Evolutionary conservation across 306 rosid genomes (phyloP), one percentile per base, ranked within the genome.

Genomic region (Casuarina equisetifolia): DNA sequence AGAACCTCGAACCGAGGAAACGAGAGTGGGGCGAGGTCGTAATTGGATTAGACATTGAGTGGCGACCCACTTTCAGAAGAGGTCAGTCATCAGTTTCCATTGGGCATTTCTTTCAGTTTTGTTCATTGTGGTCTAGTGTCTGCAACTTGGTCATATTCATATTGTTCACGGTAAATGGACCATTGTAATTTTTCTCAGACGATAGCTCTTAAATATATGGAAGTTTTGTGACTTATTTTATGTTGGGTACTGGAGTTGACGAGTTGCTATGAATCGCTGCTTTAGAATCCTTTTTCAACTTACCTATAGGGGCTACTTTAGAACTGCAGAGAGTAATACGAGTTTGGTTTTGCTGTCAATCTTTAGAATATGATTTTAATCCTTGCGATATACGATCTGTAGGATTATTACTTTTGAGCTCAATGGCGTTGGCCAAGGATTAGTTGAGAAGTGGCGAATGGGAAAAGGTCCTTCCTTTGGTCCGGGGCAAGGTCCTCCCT

Each of bases 21-120:
- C 32, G 44, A 35, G 68, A 61, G 4, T 61, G n/a, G 68, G 46
- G 50, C n/a, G 50, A 67, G 17, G 32, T 66, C 50, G 71, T 42
- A 5, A 35, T 66, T 66, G 71, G 71, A 66, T 3, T 66, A n/a
- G 71, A 66, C 49, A 66, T 66, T n/a, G 71, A 66, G 35, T 66
- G 71, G 71, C 50, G 71, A 66, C 71, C 71, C 36, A 66, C 8
- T 66, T 66, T 66, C 20, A 17, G 4, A 8, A 66, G 2, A 66
- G 71, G 71, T 66, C 12, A 42, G 64, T 58, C 40, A 52, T 20
- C 11, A 48, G 51, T 48, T 48, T 5, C 51, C 51, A 10, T 48
- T 9, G 51, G 51, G 51, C 3, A 48, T 13, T 25, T 48, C 51
- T 48, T 48, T 48, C 51, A 13, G 9, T 48, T 48, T 48, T 9